phyloP scores from a whole-genome alignment of 192 early-diverging fungal species.

The Kappamyces sp. region DNA sequence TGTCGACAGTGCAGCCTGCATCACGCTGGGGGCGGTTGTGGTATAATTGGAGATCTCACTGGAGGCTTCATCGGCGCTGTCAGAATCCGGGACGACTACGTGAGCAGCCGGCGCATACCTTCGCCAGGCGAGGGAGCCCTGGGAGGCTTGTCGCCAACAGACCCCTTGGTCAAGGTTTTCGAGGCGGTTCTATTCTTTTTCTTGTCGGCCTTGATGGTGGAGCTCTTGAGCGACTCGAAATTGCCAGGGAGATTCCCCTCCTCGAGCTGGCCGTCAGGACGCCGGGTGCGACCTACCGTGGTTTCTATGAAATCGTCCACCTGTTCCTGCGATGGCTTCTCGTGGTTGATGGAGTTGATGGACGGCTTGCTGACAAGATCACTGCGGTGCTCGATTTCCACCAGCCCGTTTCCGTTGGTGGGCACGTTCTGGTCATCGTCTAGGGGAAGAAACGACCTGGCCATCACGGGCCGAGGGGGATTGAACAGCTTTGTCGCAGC shows the following conservation, averaged over 20 bases:
- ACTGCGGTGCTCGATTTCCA: no score
- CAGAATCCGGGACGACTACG: no score
- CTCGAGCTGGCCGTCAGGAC: no score
- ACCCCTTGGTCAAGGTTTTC: conserved; percentile 7
- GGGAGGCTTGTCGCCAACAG: background rate
- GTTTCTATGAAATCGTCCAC: background rate
- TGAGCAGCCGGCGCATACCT: no score
- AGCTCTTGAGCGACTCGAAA: conserved; percentile 2
- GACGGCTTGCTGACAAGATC: no score
- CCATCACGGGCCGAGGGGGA: background rate
- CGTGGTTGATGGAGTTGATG: no score
- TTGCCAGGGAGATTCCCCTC: conserved; percentile 7
- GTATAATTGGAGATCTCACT: no score
- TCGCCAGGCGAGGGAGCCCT: no score
- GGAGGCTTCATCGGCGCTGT: no score
- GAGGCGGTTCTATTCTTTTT: conserved; percentile 3
- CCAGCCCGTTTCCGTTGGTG: no score
- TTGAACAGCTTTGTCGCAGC: conserved; percentile 13
- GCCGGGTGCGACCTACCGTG: background rate
- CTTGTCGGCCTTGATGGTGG: conserved; percentile 8
- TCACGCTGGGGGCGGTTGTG: no score
- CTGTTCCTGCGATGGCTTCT: conserved; percentile 6
- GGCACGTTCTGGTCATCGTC: background rate
- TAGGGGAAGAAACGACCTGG: background rate
- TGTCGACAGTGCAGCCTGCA: no score